Evolutionary conservation across 768 basidiomycete genomes (phyloP), one percentile per base, ranked within the genome.

Genomic region (Suillus sp.): DNA sequence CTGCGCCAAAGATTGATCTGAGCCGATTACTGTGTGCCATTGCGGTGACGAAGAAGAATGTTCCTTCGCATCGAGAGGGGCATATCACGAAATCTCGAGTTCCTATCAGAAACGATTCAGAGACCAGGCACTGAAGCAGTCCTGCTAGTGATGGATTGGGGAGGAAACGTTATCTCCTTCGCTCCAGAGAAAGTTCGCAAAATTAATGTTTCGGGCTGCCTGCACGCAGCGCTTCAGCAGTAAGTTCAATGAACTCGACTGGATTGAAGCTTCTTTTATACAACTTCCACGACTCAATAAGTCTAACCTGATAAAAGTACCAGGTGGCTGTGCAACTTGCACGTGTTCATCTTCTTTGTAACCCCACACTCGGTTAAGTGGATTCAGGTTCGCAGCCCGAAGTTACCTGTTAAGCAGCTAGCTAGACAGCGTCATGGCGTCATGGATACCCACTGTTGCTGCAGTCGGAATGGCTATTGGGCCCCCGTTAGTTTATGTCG

Each of bases 401-500:
- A 43, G n/a, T 43, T 16, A 9, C 43, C 22, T 22, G 11, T 2
- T 35, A 35, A 22, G n/a, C 34, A 22, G 14, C 25, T 45, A 22
- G 14, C 25, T 45, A 22, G 8, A 22, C 10, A 62, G 80, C 83
- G 77, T 67, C 79, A 59, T 75, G 56, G 56, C 83, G 47, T 72
- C 82, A 68, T 93, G 91, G 92, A 62, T 93, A n/a, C 84, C 89
- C 18, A 84, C 80, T 13, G 66, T 80, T 9, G 88, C 90, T 13
- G 91, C 91, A 14, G 71, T 90, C 50, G 91, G 90, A 42, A 94
- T 94, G 92, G 93, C 92, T 30, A 78, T 93, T 22, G 92, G 89
- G 8, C 91, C 92, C 27, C 91, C 93, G 18, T 79, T 95, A 62
- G 92, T 93, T 14, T 95, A 95, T 67, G 89, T 85, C 47, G 93